Conservation (phyloP, 2,329 filamentous ascomycete species). For the Botrytis fragariae region DNA sequence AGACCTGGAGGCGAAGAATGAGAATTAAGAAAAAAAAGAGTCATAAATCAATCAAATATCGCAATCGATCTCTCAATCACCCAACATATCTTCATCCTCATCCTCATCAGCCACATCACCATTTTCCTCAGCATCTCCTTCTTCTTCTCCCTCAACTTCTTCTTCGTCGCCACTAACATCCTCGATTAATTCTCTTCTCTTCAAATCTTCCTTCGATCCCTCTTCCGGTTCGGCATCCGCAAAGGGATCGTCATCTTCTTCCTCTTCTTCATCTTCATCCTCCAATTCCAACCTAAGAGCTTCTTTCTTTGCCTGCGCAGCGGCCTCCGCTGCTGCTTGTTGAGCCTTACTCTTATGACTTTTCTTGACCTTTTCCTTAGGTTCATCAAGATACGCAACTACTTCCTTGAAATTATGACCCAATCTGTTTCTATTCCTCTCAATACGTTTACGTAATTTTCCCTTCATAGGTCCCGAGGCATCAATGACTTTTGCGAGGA, state of each 20-base stretch:
- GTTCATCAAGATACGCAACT: slow-evolving; percentile 73
- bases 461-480: slow-evolving; percentile 56
- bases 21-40: neutral
- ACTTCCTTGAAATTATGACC: slow-evolving; percentile 86
- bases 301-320: slow-evolving; percentile 44
- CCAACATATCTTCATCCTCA: slow-evolving; percentile 43
- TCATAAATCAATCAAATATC: slow-evolving; percentile 8
- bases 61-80: slow-evolving; percentile 38
- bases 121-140: slow-evolving; percentile 37
- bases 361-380: slow-evolving; percentile 49
- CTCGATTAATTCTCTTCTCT: slow-evolving; percentile 53
- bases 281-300: slow-evolving; percentile 35
- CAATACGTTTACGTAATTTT: slow-evolving; percentile 67
- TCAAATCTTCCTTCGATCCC: slow-evolving; percentile 57
- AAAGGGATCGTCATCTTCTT: slow-evolving; percentile 42
- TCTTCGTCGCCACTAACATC: slow-evolving; percentile 44
- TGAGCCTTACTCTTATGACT: slow-evolving; percentile 43
- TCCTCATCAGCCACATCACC: slow-evolving; percentile 36
- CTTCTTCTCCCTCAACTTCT: slow-evolving; percentile 42
- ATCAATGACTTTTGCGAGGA: slow-evolving; percentile 74
- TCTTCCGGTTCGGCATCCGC: slow-evolving; percentile 55
- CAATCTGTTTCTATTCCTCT: slow-evolving; percentile 75
- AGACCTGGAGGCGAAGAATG: neutral
- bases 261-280: slow-evolving; percentile 28
- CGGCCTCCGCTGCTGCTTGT: slow-evolving; percentile 42